Evolutionary conservation across 2,329 filamentous ascomycete species (phyloP), one percentile per base, ranked within the genome.

Genomic region (Bisporella sp.): DNA sequence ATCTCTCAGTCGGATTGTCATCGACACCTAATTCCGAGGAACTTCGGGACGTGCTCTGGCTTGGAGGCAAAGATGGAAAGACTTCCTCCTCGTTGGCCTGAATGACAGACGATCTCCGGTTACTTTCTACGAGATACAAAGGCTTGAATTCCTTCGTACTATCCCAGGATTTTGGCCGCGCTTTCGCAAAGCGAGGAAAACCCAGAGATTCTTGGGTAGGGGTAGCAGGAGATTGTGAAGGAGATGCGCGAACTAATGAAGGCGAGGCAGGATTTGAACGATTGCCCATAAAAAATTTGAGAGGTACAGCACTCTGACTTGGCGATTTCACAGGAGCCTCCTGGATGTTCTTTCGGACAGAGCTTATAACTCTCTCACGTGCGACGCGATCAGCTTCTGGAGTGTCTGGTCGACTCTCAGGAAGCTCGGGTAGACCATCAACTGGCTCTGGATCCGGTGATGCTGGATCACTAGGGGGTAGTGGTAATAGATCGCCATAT

Each of bases 61-160:
- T 78, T 5, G 72, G 72, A 39, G 75, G 75, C 8, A 78, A 64
- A n/a, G 72, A 72, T 33, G 75, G 75, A 44, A 68, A 60, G 46
- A 35, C 31, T 28, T 72, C 71, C 30, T 72, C 68, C 39, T 70
- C 65, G 12, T 61, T 45, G 8, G 53, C 40, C 21, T 54, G 52
- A 11, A 51, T 48, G 44, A 48, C 50, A 21, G 57, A 62, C 7
- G 50, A 54, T 35, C 59, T 55, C 43, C 57, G 56, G 11, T 65
- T 64, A 13, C 62, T 68, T 66, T 95, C 87, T 5, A 95, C 80
- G 28, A 96, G 81, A 67, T 87, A 92, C 6, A 96, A 71, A 0
- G 91, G 91, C 58, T 87, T 84, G 61, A 91, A 84, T 63, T 93
- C 89, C 49, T 78, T 78, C 13, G 75, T 76, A 56, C 69, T 79